Conservation (phyloP, 495 filamentous ascomycete genomes). For the Jackrogersella multiformis region DNA sequence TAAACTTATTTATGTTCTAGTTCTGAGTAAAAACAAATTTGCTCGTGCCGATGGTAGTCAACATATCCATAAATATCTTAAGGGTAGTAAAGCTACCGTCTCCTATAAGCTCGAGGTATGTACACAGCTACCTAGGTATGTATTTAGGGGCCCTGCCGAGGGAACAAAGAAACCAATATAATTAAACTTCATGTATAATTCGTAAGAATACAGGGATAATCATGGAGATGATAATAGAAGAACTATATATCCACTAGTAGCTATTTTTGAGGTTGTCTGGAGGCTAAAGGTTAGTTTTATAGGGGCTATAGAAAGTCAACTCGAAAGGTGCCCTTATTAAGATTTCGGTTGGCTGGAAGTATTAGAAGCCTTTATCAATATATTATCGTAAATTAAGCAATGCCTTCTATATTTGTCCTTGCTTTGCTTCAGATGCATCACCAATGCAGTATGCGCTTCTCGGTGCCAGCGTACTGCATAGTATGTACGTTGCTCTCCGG, state of each 20-base stretch:
- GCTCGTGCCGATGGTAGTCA: not conserved
- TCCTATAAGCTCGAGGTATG: not conserved
- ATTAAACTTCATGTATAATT: not conserved
- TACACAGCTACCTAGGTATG: not conserved
- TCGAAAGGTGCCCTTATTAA: not conserved
- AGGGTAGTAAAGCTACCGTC: too few species aligned
- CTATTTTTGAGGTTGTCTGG: not conserved
- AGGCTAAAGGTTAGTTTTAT: not conserved
- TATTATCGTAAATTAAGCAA: not conserved
- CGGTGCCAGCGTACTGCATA: constrained; percentile 26
- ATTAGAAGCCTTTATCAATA: not conserved
- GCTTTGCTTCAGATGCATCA: constrained; percentile 15
- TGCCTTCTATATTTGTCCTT: constrained; percentile 23
- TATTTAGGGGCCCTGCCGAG: not conserved
- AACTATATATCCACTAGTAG: not conserved
- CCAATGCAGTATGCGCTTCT: constrained; percentile 33
- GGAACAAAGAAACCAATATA: not conserved
- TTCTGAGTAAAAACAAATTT: constrained; percentile 16
- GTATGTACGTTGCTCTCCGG: constrained; percentile 20
- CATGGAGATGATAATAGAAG: not conserved
- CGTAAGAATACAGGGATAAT: not conserved
- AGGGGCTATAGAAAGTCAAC: not conserved
- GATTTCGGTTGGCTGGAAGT: not conserved
- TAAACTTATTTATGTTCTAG: too few species aligned
- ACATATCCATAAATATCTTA: not conserved